phyloP scores from a whole-genome alignment of 257 asterid genomes.

The Primulina eburnea region DNA sequence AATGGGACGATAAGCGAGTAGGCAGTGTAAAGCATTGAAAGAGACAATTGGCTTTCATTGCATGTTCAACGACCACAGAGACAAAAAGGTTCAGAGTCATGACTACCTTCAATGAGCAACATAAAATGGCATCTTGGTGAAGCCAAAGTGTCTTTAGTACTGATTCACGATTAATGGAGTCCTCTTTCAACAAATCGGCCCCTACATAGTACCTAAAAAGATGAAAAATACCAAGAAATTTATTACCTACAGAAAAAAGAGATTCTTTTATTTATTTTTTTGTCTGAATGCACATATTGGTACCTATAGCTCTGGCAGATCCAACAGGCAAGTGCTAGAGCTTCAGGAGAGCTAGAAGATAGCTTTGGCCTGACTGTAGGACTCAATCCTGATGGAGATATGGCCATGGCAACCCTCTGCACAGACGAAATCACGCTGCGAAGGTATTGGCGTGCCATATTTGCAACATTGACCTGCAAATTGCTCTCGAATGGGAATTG shows the following conservation, averaged over 20 bases:
- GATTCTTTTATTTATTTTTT: too few relatives aligned
- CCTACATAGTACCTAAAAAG: constrained; percentile 70
- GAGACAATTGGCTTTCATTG: neutral
- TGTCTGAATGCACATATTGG: neutral
- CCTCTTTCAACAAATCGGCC: constrained; percentile 57
- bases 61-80: neutral
- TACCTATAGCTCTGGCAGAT: constrained; percentile 94
- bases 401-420: constrained; percentile 91
- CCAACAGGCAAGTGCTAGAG: constrained; percentile 88
- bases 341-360: constrained; percentile 85
- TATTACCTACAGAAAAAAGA: neutral
- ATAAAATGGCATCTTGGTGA: constrained; percentile 87
- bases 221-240: neutral
- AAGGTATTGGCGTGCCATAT: constrained; percentile 92
- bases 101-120: constrained; percentile 94
- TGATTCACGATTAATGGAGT: constrained; percentile 51
- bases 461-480: constrained; percentile 74
- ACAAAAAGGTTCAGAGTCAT: neutral
- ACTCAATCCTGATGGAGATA: constrained; percentile 69
- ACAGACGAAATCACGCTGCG: constrained; percentile 92
- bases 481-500: constrained; percentile 92
- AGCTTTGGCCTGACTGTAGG: constrained; percentile 55
- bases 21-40: neutral
- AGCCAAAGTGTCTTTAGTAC: constrained; percentile 86
- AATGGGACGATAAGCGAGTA: neutral